Percentiles rank a stretch among this genome's conserved stretches.
These are phyloP conservation scores for Aspergillus cejpii DNA, from an alignment of 2,329 filamentous ascomycete species.

Conservation along the genomic window DNA sequence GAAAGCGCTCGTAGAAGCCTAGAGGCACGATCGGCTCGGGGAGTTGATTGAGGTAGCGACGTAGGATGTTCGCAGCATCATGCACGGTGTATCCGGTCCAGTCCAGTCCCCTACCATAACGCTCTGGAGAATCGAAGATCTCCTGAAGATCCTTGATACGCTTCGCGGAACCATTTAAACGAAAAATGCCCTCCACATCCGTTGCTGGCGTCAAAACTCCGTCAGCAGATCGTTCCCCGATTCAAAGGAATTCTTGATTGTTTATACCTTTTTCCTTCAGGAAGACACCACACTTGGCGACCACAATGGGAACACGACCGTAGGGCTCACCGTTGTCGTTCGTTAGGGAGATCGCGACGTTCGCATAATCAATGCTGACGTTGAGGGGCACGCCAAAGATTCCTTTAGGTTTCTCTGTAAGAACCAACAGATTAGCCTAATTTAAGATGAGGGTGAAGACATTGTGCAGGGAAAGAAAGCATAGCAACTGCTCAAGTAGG, in stretches of 20 bases:
- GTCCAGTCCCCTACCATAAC: conserved; percentile 92
- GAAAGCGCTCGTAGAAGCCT: conserved; percentile 85
- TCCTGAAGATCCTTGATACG: conserved; percentile 93
- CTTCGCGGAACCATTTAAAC: conserved; percentile 91
- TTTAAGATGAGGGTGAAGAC: background rate
- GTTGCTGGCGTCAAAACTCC: conserved; percentile 59
- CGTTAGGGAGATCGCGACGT: conserved; percentile 92
- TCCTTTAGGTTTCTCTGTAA: conserved; percentile 50
- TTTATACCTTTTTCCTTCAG: conserved; percentile 89
- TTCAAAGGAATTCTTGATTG: conserved; percentile 20
- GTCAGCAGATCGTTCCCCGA: conserved; percentile 2
- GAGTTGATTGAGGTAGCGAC: conserved; percentile 90
- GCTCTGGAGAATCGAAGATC: conserved; percentile 86
- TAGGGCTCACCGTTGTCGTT: conserved; percentile 92
- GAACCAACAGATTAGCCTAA: conserved; percentile 10
- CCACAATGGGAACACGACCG: conserved; percentile 95
- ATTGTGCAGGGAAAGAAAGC: background rate
- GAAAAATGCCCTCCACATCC: conserved; percentile 92
- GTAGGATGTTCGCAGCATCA: conserved; percentile 92
- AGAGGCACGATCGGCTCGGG: conserved; percentile 95
- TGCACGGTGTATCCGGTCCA: conserved; percentile 98
- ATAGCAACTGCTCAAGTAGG: background rate
- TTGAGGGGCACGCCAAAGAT: conserved; percentile 94
- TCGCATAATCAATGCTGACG: conserved; percentile 93
- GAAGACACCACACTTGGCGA: conserved; percentile 95